A percentile compares a stretch with the other conserved stretches of the same genome.
phyloP scores from a whole-genome alignment of 495 filamentous ascomycete genomes.

The Rostrohypoxylon terebratum region DNA sequence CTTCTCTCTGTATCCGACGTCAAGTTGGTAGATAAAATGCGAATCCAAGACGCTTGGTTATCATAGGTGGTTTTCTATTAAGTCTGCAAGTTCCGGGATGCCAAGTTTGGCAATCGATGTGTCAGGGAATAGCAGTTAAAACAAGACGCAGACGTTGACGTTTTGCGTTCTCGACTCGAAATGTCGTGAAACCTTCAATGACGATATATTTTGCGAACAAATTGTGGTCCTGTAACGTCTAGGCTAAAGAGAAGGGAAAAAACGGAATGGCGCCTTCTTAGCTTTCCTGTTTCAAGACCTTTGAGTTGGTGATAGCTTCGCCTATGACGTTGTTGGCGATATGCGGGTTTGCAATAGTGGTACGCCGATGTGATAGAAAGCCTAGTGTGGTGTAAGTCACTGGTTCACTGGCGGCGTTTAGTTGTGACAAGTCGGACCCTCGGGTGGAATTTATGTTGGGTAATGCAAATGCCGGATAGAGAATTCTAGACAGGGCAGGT shows the following conservation, averaged over 20 bases:
- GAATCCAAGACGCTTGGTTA: slow-evolving; percentile 20
- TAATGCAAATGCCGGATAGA: slow-evolving; percentile 29
- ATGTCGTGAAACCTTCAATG: slow-evolving; percentile 44
- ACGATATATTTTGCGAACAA: slow-evolving; percentile 42
- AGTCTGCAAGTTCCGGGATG: slow-evolving; percentile 30
- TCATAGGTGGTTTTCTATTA: slow-evolving; percentile 27
- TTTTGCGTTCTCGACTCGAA: slow-evolving; percentile 32
- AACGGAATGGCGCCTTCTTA: slow-evolving; percentile 26
- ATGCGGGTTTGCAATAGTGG: slow-evolving; percentile 19
- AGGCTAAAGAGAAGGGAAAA: not conserved
- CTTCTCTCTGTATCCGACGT: slow-evolving; percentile 14
- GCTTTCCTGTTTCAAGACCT: slow-evolving; percentile 9
- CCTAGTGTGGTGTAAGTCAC: slow-evolving; percentile 32
- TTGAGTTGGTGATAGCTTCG: slow-evolving; percentile 26
- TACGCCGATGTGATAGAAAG: slow-evolving; percentile 23
- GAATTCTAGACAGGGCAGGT: slow-evolving; percentile 17
- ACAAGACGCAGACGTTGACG: slow-evolving; percentile 24
- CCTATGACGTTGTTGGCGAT: slow-evolving; percentile 35
- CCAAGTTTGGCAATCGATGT: slow-evolving; percentile 37
- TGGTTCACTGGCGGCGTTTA: slow-evolving; percentile 26
- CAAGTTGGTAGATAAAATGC: slow-evolving; percentile 19
- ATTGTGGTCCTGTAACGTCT: slow-evolving; percentile 43
- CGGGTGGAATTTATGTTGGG: slow-evolving; percentile 30
- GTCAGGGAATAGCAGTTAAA: slow-evolving; percentile 24
- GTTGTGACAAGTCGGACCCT: slow-evolving; percentile 29